Conservation (phyloP, 352 stramenopile genomes). For the Phytophthora sp. region DNA sequence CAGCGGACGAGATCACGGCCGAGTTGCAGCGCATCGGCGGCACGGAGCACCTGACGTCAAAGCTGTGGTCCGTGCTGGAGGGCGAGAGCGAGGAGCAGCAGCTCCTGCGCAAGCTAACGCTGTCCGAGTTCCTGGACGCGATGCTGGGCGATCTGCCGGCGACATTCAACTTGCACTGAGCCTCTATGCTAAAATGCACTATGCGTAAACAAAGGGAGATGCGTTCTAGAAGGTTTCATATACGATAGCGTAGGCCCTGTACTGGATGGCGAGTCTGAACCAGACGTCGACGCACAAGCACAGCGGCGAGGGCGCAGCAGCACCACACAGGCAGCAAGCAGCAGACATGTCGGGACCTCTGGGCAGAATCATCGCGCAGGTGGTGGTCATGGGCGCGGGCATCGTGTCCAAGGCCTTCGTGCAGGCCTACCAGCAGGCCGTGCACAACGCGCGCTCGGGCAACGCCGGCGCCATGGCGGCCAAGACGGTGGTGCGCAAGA, state of each 20-base stretch:
- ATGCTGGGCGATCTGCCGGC: slow-evolving; percentile 47
- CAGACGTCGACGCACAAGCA: slow-evolving; percentile 3
- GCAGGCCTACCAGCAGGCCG: slow-evolving; percentile 88
- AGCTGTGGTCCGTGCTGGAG: slow-evolving; percentile 45
- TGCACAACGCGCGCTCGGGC: slow-evolving; percentile 84
- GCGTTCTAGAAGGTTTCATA: neutral
- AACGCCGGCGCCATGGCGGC: slow-evolving; percentile 72
- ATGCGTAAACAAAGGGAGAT: too few species aligned
- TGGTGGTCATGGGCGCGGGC: slow-evolving; percentile 83
- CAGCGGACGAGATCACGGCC: slow-evolving; percentile 53
- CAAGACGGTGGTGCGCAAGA: slow-evolving; percentile 76
- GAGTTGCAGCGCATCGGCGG: slow-evolving; percentile 55
- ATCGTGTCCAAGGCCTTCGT: slow-evolving; percentile 89
- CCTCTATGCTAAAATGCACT: too few species aligned
- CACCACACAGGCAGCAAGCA: slow-evolving; percentile 14
- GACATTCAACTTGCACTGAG: slow-evolving; percentile 38
- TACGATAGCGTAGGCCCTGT: neutral
- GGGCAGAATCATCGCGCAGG: slow-evolving; percentile 82
- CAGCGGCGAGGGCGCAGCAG: neutral
- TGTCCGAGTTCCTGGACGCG: slow-evolving; percentile 57
- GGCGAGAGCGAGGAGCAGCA: slow-evolving; percentile 50
- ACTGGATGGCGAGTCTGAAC: neutral
- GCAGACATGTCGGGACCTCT: slow-evolving; percentile 78
- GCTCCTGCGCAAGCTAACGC: slow-evolving; percentile 50
- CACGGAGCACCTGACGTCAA: slow-evolving; percentile 46